Evolutionary conservation across 208 protist genomes (phyloP).

Genomic region (Leishmania tarentolae): DNA sequence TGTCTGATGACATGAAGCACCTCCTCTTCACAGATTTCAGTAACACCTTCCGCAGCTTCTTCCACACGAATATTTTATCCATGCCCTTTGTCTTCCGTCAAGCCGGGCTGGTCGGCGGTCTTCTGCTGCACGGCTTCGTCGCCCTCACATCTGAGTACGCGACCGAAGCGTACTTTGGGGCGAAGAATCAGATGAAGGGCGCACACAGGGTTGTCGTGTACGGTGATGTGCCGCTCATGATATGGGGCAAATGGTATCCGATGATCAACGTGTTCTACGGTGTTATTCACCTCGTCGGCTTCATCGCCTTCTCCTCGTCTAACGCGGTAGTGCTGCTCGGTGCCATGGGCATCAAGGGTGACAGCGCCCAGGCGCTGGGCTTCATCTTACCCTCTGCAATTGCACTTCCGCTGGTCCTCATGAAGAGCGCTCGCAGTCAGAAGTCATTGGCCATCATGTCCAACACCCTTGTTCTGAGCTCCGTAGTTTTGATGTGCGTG

Average conservation of each 20-base stretch:
- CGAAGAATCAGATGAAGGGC: constrained; percentile 57
- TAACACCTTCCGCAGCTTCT: constrained; percentile 59
- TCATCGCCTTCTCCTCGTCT: constrained; percentile 53
- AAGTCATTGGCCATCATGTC: constrained; percentile 49
- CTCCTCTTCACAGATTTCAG: constrained; percentile 58
- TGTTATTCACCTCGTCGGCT: constrained; percentile 53
- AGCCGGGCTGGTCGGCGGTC: constrained; percentile 47
- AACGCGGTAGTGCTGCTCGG: constrained; percentile 50
- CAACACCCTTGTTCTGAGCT: constrained; percentile 42
- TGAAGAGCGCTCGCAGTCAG: constrained; percentile 50
- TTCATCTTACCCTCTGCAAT: constrained; percentile 50
- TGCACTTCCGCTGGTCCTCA: constrained; percentile 51
- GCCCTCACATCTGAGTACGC: constrained; percentile 57
- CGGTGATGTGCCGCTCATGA: constrained; percentile 49
- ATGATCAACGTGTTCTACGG: constrained; percentile 62
- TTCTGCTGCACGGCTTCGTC: constrained; percentile 49
- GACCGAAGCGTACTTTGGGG: constrained; percentile 55
- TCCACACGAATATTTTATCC: constrained; percentile 58
- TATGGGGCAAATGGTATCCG: constrained; percentile 49
- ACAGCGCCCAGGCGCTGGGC: constrained; percentile 37
- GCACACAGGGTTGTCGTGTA: constrained; percentile 48
- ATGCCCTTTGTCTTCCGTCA: constrained; percentile 62
- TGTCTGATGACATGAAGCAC: constrained; percentile 51
- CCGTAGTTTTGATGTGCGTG: constrained; percentile 46
- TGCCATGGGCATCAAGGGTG: constrained; percentile 48